These are phyloP conservation scores for Hypoxylon sp. DNA, from an alignment of 2,329 filamentous ascomycete species.

Conservation along the genomic window DNA sequence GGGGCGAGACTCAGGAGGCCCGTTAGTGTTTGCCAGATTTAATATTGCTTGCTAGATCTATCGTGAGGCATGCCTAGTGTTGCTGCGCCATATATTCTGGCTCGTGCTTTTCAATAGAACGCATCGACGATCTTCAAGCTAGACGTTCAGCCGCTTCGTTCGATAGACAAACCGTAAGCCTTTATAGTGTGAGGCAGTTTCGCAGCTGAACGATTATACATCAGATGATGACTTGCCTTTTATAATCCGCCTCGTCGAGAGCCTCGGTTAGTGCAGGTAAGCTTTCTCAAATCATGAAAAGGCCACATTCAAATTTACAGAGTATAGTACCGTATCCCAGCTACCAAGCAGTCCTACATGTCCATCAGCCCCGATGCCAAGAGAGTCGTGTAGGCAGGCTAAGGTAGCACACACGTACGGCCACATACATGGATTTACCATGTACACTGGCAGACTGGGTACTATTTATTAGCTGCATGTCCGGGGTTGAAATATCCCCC, in stretches of 20 bases:
- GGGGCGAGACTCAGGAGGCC: constrained; percentile 3
- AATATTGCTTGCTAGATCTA: constrained; percentile 21
- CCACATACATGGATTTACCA: constrained; percentile 10
- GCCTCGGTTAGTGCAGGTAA: constrained; percentile 13
- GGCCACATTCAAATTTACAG: constrained; percentile 8
- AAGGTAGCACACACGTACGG: constrained; percentile 19
- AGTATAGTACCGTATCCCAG: constrained; percentile 6
- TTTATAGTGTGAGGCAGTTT: constrained; percentile 4
- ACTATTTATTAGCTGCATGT: constrained; percentile 31
- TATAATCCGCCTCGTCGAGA: constrained; percentile 30
- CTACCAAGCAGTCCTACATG: constrained; percentile 16
- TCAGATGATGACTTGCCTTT: constrained; percentile 5
- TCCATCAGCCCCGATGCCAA: constrained; percentile 29
- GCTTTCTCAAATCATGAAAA: constrained; percentile 15
- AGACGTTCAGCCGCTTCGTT: constrained; percentile 22
- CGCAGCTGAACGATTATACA: constrained; percentile 7
- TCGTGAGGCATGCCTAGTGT: constrained; percentile 4
- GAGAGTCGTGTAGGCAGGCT: constrained; percentile 8
- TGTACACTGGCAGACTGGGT: too few relatives aligned
- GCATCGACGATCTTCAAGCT: constrained; percentile 2
- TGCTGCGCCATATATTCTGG: constrained; percentile 12
- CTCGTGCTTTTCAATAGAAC: constrained; percentile 11
- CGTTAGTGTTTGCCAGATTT: constrained; percentile 20
- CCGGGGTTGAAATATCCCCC: constrained; percentile 14
- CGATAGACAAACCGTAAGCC: background rate